phyloP scores from a whole-genome alignment of 148 eudicot species.

The Vaccinium macrocarpon region DNA sequence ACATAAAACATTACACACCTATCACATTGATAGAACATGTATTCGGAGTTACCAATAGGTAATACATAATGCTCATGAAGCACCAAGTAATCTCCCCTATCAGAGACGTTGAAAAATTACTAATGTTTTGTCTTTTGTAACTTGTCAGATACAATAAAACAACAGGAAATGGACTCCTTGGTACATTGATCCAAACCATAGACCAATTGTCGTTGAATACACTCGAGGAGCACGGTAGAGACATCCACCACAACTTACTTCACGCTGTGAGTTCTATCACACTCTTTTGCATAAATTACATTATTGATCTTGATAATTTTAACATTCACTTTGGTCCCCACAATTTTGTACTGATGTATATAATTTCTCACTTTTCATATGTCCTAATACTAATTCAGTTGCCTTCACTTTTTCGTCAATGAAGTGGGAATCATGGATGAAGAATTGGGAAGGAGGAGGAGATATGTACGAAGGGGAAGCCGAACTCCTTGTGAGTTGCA shows the following conservation, averaged over 20 bases:
- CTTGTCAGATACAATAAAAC: constrained; percentile 18
- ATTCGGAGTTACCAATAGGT: no score
- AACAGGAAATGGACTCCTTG: constrained; percentile 25
- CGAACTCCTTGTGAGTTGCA: constrained; percentile 45
- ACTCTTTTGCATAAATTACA: not conserved
- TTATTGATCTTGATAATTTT: not conserved
- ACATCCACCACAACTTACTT: constrained; percentile 44
- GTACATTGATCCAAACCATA: constrained; percentile 39
- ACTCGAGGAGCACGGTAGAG: constrained; percentile 47
- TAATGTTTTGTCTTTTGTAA: not conserved
- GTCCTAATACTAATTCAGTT: no score
- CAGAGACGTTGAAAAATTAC: not conserved
- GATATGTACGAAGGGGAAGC: constrained; percentile 48
- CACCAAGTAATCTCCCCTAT: not conserved
- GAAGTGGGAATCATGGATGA: constrained; percentile 44
- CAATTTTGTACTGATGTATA: not conserved
- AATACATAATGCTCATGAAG: no score
- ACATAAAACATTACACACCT: no score
- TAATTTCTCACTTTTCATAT: no score
- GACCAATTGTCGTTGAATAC: constrained; percentile 63
- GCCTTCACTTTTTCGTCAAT: not conserved
- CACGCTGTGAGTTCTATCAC: constrained; percentile 43
- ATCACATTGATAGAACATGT: no score
- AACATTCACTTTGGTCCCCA: not conserved
- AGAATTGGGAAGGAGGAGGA: constrained; percentile 53